Conservation (phyloP, 352 stramenopile genomes). For the Globisporangium cylindrosporum region DNA sequence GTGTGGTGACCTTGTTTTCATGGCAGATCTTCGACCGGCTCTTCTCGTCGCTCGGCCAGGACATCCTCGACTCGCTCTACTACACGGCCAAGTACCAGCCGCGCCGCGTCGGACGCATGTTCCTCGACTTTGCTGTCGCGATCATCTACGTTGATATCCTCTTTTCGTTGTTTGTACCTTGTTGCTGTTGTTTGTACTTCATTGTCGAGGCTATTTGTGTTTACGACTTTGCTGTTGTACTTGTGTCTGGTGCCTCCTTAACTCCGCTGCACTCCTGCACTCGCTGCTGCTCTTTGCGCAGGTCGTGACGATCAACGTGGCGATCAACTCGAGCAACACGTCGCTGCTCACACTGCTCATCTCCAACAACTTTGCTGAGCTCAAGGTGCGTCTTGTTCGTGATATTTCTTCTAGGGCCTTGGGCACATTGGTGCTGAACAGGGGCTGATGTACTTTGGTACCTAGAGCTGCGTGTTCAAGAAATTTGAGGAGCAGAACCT, state of each 20-base stretch:
- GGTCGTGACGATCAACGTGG: constrained; percentile 97
- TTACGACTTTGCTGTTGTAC: not conserved
- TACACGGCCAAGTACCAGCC: constrained; percentile 82
- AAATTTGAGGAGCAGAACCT: constrained; percentile 95
- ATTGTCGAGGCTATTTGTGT: not conserved
- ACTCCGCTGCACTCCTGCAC: constrained; percentile 77
- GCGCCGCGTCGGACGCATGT: constrained; percentile 63
- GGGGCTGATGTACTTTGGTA: not conserved
- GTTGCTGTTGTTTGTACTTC: not conserved
- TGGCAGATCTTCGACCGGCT: constrained; percentile 94
- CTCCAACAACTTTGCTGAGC: constrained; percentile 99
- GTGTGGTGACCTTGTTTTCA: not conserved
- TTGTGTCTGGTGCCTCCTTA: constrained; percentile 17
- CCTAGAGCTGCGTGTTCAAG: constrained; percentile 94
- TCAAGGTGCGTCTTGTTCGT: constrained; percentile 73
- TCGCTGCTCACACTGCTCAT: constrained; percentile 93
- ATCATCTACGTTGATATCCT: constrained; percentile 77
- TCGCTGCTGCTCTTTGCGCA: constrained; percentile 95
- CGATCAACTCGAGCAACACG: constrained; percentile 94
- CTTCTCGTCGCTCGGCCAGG: constrained; percentile 95
- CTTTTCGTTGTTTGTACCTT: constrained; percentile 5
- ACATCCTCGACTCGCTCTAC: constrained; percentile 96
- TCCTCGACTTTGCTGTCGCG: constrained; percentile 70
- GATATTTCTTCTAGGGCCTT: too few species aligned
- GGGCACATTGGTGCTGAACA: too few species aligned